Evolutionary conservation across 2,329 filamentous ascomycete species (phyloP), one percentile per base, ranked within the genome.

Genomic region (Polytolypa hystricis): DNA sequence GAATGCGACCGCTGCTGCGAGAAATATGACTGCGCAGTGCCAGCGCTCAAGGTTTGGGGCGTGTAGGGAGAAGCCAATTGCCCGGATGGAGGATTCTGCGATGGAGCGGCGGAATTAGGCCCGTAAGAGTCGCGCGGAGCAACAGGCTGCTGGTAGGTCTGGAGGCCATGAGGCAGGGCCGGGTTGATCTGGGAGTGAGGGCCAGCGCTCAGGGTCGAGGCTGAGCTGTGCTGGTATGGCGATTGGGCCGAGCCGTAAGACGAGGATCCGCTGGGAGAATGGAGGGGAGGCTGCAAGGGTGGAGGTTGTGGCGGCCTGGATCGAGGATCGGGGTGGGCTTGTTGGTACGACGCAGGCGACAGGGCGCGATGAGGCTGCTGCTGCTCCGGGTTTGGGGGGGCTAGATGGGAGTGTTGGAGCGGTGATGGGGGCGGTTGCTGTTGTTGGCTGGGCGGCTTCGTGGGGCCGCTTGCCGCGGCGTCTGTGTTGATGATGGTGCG

Each of bases 401-500:
- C n/a, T n/a, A n/a, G n/a, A n/a, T n/a, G 32, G 48, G 57, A 50
- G 16, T 46, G 45, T 48, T 50, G 53, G 41, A 46, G 50, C 31
- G 49, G 47, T 23, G 49, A n/a, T n/a, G n/a, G n/a, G n/a, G n/a
- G n/a, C n/a, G n/a, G n/a, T n/a, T n/a, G n/a, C n/a, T n/a, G n/a
- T n/a, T n/a, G n/a, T n/a, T n/a, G n/a, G n/a, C n/a, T n/a, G n/a
- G 49, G 25, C 45, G 47, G 19, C 40, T 49, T 30, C 47, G 35
- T 30, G 42, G 43, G 10, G 54, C 45, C 28, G 54, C 46, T 39
- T 43, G 50, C 52, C 33, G 51, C 53, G 42, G 51, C 53, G 48
- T 65, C 61, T 45, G 37, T 62, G 51, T 70, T 70, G 59, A 71
- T 66, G 48, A 71, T 70, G 38, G 64, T 67, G 53, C 65, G 62